Evolutionary conservation across 352 stramenopile genomes (phyloP).

Genomic region (Phytophthora fragariaefolia): DNA sequence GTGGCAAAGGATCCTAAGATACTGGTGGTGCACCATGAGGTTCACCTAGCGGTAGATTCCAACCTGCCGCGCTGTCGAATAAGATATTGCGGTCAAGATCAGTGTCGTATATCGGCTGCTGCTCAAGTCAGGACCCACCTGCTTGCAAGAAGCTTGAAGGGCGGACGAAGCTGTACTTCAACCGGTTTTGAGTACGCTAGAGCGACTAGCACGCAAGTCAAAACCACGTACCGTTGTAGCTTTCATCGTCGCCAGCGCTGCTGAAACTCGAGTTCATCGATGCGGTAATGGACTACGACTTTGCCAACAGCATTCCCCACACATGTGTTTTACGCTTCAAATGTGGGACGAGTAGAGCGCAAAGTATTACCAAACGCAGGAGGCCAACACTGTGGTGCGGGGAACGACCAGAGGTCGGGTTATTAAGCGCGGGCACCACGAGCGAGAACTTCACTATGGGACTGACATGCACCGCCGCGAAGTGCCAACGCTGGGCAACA

Average conservation of each 20-base stretch:
- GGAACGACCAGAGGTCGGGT: slow-evolving; percentile 4
- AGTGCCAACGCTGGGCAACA: slow-evolving; percentile 1
- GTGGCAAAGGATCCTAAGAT: no score
- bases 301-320: slow-evolving; percentile 6
- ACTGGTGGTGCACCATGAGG: no score
- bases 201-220: slow-evolving; percentile 5
- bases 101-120: no score
- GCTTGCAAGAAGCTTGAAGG: slow-evolving; percentile 1
- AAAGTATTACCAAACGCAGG: not conserved
- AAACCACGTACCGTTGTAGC: slow-evolving; percentile 8
- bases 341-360: no score
- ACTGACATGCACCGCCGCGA: slow-evolving; percentile 6
- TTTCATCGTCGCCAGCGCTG: slow-evolving; percentile 13
- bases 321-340: not conserved
- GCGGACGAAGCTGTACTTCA: slow-evolving; percentile 8
- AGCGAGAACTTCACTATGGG: slow-evolving; percentile 1
- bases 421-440: slow-evolving; percentile 9
- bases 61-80: no score
- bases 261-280: slow-evolving; percentile 5
- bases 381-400: not conserved
- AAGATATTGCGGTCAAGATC: no score
- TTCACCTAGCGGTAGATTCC: no score
- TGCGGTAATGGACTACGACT: slow-evolving; percentile 14
- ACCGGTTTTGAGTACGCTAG: slow-evolving; percentile 3
- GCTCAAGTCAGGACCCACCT: no score